Evolutionary conservation across 2,329 filamentous ascomycete genomes (phyloP), one percentile per base, ranked within the genome.

Genomic region (Alternaria sp.): DNA sequence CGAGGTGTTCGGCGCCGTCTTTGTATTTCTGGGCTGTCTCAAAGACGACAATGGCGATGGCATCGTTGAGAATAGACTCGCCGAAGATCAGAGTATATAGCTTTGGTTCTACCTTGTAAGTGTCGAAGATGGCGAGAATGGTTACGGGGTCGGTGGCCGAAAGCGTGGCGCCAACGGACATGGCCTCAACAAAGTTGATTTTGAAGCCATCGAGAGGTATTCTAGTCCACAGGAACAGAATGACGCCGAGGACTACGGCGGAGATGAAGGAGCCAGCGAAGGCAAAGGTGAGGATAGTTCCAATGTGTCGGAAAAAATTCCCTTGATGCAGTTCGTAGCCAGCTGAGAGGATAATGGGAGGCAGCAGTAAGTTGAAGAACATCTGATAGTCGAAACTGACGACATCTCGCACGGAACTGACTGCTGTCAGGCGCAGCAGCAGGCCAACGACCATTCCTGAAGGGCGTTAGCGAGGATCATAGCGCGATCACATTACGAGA

Each of bases 371-470:
- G 80, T 99, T 99, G 85, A 99, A 99, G 85, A 99, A 99, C 84
- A 98, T 97, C 77, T 98, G 94, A 79, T 97, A 97, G 83, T 98
- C 92, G 84, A 99, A 99, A 80, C 91, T 97, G 75, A 99, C 93
- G 66, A 92, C 89, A 76, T 92, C 92, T 78, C 94, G 90, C 72
- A 99, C 93, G 65, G 91, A 92, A 64, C 92, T 90, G 67, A 91
- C 90, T 54, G 91, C 90, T 44, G 89, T 92, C 65, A 97, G 83
- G 74, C 95, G 88, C 60, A 99, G 89, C 61, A 97, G 87, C 71
- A 99, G 84, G 6, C 95, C 95, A 62, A 99, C 93, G 60, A 93
- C 90, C 95, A 98, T 98, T 73, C 94, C 94, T 96, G 65, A 57
- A 60, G 16, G 59, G 57, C 44, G 54, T 76, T 69, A 76, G 73